Evolutionary conservation across 2,329 filamentous ascomycete genomes (phyloP), one percentile per base, ranked within the genome.

Genomic region (Trichoderma asperellum): DNA sequence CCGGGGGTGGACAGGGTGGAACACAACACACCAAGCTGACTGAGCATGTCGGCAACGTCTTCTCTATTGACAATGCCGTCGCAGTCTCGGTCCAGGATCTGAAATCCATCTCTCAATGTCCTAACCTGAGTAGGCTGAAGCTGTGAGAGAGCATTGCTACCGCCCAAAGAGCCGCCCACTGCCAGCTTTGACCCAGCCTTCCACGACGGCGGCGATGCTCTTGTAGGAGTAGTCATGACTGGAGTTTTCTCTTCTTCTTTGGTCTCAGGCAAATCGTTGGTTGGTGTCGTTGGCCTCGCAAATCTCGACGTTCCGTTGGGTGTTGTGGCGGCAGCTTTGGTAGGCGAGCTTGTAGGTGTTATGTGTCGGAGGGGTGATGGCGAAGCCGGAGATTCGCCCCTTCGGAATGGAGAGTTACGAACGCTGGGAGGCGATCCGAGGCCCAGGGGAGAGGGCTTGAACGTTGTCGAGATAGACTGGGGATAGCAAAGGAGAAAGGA

Each of bases 81-180:
- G 76, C 93, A 94, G 79, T 96, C 91, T 70, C 93, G 87, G 79
- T 98, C 96, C 58, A 99, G 85, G 70, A 97, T 94, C 79, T 96
- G 93, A 79, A 98, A 99, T 0, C 92, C 93, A 77, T 98, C 95
- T 71, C 96, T 89, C 80, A 99, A 87, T 74, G 93, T 92, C 75
- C 94, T 89, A 43, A 97, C 89, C 74, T 97, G 93, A 3, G 92
- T 85, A 2, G 93, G 89, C 47, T 95, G 92, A 53, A 98, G 81
- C 75, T 92, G 91, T 2, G 90, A 89, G 56, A 94, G 83, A 16
- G 89, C 84, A 74, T 85, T 88, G 40, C 84, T 83, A 66, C 82
- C 79, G 4, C 78, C 79, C 52, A 83, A 75, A 6, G 81, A 88
- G 40, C 84, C 83, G 67, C 82, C 79, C 4, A 78, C 79, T 52